Percentiles rank a stretch among this genome's conserved stretches.
Evolutionary conservation across 257 asterid species (phyloP).

Genomic region (Nicotiana undulata): DNA sequence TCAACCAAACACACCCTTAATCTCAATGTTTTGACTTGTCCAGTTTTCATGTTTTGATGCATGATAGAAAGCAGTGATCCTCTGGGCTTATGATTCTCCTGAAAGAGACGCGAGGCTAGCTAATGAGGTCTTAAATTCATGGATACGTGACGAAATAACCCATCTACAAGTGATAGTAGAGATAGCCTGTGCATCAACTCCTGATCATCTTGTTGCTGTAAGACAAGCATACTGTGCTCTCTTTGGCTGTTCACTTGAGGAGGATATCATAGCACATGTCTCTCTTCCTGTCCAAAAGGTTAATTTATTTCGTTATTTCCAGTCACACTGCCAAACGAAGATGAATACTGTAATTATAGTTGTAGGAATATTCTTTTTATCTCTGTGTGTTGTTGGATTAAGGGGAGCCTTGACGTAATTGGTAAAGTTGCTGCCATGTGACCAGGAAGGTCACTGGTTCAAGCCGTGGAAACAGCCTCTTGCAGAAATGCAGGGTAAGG

Average conservation of each 20-base stretch:
- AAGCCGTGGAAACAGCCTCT: too few relatives aligned
- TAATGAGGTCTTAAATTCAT: slow-evolving; percentile 47
- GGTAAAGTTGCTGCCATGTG: too few relatives aligned
- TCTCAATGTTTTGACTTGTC: background rate
- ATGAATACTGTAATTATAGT: background rate
- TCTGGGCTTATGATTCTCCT: slow-evolving; percentile 66
- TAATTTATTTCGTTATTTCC: background rate
- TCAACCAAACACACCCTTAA: too few relatives aligned
- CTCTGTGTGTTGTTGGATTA: background rate
- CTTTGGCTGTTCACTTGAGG: slow-evolving; percentile 59
- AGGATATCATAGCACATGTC: slow-evolving; percentile 49
- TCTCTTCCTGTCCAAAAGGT: slow-evolving; percentile 68
- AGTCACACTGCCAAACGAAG: background rate
- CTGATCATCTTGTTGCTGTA: slow-evolving; percentile 61
- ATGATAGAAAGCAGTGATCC: slow-evolving; percentile 51
- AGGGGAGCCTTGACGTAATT: too few relatives aligned
- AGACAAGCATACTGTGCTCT: slow-evolving; percentile 54
- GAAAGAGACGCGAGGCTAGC: slow-evolving; percentile 80
- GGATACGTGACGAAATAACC: slow-evolving; percentile 22
- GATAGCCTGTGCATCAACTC: slow-evolving; percentile 70
- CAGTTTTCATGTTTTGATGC: background rate
- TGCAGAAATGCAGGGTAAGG: too few relatives aligned
- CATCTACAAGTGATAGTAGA: slow-evolving; percentile 54
- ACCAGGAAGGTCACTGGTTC: too few relatives aligned
- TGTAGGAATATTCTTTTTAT: background rate